A percentile compares a stretch with the other conserved stretches of the same genome.
These are phyloP conservation scores for Calamus simplicifolius DNA, from an alignment of 176 grass and related monocot genomes.

Conservation along the genomic window DNA sequence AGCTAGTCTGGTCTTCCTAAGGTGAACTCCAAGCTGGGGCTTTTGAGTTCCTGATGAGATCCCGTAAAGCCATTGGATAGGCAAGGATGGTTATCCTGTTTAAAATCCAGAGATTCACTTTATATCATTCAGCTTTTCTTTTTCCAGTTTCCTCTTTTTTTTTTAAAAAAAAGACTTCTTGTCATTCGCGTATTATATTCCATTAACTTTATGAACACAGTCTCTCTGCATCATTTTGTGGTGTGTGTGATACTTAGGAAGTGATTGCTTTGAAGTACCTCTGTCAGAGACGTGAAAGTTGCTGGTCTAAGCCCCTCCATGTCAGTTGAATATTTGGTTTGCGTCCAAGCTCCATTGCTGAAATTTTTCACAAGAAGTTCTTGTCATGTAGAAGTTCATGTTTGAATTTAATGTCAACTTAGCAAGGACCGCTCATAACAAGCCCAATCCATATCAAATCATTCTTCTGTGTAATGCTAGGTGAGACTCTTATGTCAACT, in stretches of 20 bases:
- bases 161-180: too few relatives aligned
- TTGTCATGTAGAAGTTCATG: too few relatives aligned
- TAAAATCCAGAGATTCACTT: not conserved
- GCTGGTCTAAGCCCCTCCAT: not conserved
- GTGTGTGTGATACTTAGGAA: too few relatives aligned
- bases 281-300: not conserved
- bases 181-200: too few relatives aligned
- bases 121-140: not conserved
- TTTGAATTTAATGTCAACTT: too few relatives aligned
- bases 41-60: not conserved
- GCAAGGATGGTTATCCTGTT: not conserved
- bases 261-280: not conserved
- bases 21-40: conserved; percentile 12
- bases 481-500: too few relatives aligned
- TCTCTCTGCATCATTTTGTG: too few relatives aligned
- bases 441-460: too few relatives aligned
- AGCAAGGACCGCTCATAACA: too few relatives aligned
- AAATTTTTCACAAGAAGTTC: not conserved
- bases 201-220: too few relatives aligned
- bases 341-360: not conserved
- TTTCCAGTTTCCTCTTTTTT: too few relatives aligned
- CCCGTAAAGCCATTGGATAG: not conserved
- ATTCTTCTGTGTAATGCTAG: too few relatives aligned
- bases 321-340: not conserved
- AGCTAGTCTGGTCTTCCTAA: conserved; percentile 11